Base-by-base conservation (phyloP, 495 filamentous ascomycete species). In the Aspergillus conjunctus region DNA sequence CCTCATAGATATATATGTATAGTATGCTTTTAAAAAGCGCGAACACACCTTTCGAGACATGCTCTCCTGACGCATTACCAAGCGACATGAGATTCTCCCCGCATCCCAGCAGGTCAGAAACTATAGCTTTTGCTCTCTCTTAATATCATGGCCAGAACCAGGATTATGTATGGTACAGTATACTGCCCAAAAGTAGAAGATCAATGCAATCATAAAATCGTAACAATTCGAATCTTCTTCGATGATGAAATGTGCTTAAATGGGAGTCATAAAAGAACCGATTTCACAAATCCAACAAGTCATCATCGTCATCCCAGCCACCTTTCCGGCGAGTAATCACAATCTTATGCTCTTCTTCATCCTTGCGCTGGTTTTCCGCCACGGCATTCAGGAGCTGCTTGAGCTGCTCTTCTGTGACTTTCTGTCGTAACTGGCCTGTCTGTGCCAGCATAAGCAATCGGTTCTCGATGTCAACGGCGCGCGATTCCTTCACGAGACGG, bases 381-480 rank as follows among this genome's bases (percentile, higher is more conserved):
- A 98, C 79, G 15, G 91, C 91, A 54, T 85, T 88, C 64, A 98
- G 72, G 41, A 98, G 77, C 60, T 96, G 91, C 78, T 98, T 96
- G 60, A 98, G 80, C 75, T 98, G 92, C 51, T 88, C 87, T 75
- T 98, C 94, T 0, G 90, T 93, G 48, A 98, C 92, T 66, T 95
- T 93, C 58, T 83, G 76, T 17, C 91, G 86, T 37, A 98, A 78
- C 78, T 97, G 93, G 22, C 92, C 92, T 12, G 84, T 82, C 61
- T 91, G 89, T 31, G 93, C 93, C 53, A 98, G 83, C 87, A 88
- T 91, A 73, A 98, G 91, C 34, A 98, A 83, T 44, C 93, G 77
- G 82, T 93, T 93, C 79, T 98, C 94, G 56, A 98, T 84, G 67
- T 97, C 92, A 46, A 81, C 81, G 34, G 94, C 94, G 66, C 95